These are phyloP conservation scores for Funneliformis caledonium DNA, from an alignment of 371 early-diverging fungal genomes.

Conservation along the genomic window DNA sequence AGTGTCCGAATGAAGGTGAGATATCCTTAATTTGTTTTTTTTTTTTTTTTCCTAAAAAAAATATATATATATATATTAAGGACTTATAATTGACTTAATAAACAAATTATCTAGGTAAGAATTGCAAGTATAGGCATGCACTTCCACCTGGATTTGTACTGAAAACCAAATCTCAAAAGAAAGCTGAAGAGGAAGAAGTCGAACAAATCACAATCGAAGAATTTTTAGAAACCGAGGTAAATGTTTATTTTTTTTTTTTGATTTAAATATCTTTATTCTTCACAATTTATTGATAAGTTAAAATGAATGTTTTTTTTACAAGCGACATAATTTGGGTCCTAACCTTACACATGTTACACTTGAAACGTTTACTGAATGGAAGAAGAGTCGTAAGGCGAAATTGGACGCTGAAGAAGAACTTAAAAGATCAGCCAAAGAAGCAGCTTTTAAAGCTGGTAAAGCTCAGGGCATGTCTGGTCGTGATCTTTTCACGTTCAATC, in stretches of 20 bases:
- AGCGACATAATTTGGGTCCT: slow-evolving; percentile 93
- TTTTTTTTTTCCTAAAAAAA: background rate
- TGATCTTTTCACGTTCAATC: slow-evolving; percentile 98
- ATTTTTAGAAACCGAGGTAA: slow-evolving; percentile 93
- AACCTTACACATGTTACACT: slow-evolving; percentile 96
- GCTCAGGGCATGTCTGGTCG: slow-evolving; percentile 93
- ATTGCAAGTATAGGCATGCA: slow-evolving; percentile 96
- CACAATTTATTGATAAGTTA: slow-evolving; percentile 42
- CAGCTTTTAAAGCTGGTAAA: slow-evolving; percentile 91
- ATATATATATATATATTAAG: background rate
- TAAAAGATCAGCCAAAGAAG: slow-evolving; percentile 82
- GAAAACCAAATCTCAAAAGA: slow-evolving; percentile 83
- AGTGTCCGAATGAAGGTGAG: slow-evolving; percentile 92
- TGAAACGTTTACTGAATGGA: slow-evolving; percentile 96
- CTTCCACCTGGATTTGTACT: slow-evolving; percentile 97
- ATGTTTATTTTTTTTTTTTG: background rate
- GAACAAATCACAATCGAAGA: slow-evolving; percentile 92
- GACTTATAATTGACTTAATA: background rate
- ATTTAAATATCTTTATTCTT: background rate
- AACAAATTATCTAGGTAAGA: slow-evolving; percentile 50
- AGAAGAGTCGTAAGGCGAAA: slow-evolving; percentile 80
- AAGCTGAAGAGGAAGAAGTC: slow-evolving; percentile 69
- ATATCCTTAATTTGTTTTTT: background rate
- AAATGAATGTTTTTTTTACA: slow-evolving; percentile 14
- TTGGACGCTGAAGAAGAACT: slow-evolving; percentile 73